Evolutionary conservation across 1,284 basidiomycete species (phyloP).

Genomic region (Agroathelia rolfsii): DNA sequence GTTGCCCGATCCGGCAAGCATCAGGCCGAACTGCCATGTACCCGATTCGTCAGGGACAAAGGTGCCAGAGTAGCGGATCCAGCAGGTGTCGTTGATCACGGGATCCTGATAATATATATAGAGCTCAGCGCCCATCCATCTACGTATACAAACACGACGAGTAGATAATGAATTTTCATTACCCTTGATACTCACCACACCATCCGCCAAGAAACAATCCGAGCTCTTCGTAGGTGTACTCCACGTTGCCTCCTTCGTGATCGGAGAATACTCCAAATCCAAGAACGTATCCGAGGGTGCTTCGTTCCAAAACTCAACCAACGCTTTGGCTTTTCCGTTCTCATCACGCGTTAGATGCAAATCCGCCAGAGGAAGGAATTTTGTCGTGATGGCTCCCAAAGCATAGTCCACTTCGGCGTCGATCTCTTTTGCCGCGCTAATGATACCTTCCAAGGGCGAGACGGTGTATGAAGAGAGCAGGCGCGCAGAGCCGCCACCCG

Average conservation of each 20-base stretch:
- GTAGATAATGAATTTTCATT: no score
- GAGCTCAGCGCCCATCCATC: no score
- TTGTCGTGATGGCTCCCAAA: conserved; percentile 27
- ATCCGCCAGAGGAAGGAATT: conserved; percentile 28
- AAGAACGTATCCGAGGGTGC: conserved; percentile 24
- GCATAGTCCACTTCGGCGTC: conserved; percentile 27
- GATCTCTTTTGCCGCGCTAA: conserved; percentile 25
- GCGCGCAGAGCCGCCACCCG: conserved; percentile 44
- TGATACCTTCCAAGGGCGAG: conserved; percentile 41
- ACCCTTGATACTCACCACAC: conserved; percentile 29
- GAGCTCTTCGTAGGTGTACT: conserved; percentile 26
- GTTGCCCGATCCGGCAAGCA: conserved; percentile 33
- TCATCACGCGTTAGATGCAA: conserved; percentile 21
- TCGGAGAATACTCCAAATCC: no score
- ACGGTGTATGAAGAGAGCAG: conserved; percentile 36
- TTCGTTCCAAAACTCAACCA: conserved; percentile 37
- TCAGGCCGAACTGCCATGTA: conserved; percentile 39
- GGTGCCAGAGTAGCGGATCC: conserved; percentile 28
- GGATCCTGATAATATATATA: no score
- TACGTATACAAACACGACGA: no score
- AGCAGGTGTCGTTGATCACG: conserved; percentile 29
- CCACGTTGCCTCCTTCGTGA: no score
- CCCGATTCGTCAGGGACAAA: conserved; percentile 31
- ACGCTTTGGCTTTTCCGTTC: conserved; percentile 22
- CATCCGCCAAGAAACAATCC: conserved; percentile 29